Evolutionary conservation across 2,329 filamentous ascomycete genomes (phyloP).

Genomic region (Trichoderma sp.): DNA sequence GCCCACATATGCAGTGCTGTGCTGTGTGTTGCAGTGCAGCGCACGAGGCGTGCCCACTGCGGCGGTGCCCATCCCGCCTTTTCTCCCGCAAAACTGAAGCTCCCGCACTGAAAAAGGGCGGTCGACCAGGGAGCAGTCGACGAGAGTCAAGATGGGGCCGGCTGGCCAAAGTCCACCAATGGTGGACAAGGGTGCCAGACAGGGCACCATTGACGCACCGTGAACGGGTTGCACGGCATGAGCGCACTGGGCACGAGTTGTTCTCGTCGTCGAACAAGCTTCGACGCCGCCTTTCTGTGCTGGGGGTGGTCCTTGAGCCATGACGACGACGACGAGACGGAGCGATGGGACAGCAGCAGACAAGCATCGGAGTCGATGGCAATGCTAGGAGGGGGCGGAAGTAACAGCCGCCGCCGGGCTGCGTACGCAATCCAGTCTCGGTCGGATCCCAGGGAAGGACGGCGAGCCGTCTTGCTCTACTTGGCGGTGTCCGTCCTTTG

Average conservation of each 20-base stretch:
- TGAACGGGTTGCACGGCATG: slow-evolving; percentile 22
- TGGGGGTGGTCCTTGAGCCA: not conserved
- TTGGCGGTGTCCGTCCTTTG: slow-evolving; percentile 12
- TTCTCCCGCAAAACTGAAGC: slow-evolving; percentile 24
- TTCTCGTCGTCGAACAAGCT: slow-evolving; percentile 9
- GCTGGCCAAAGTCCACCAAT: slow-evolving; percentile 18
- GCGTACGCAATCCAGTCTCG: not conserved
- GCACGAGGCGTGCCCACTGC: slow-evolving; percentile 18
- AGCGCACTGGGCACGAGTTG: slow-evolving; percentile 12
- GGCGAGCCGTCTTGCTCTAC: slow-evolving; percentile 1
- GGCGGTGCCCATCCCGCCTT: slow-evolving; percentile 23
- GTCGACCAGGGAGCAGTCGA: slow-evolving; percentile 19
- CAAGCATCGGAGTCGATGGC: slow-evolving; percentile 1
- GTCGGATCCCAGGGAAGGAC: not conserved
- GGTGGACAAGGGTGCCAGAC: not conserved
- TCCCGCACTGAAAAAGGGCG: slow-evolving; percentile 24
- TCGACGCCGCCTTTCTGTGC: slow-evolving; percentile 10
- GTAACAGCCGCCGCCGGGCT: not conserved
- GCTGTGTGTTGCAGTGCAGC: slow-evolving; percentile 12
- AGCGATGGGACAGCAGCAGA: not conserved
- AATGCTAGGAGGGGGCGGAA: not conserved
- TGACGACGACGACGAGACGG: not conserved
- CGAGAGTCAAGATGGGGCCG: not conserved
- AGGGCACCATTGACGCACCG: slow-evolving; percentile 7
- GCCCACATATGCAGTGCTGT: slow-evolving; percentile 10